Percentiles rank a stretch among this genome's conserved stretches.
Conservation (phyloP, 495 filamentous ascomycete genomes). For the Aspergillus sclerotiicarbonarius region DNA sequence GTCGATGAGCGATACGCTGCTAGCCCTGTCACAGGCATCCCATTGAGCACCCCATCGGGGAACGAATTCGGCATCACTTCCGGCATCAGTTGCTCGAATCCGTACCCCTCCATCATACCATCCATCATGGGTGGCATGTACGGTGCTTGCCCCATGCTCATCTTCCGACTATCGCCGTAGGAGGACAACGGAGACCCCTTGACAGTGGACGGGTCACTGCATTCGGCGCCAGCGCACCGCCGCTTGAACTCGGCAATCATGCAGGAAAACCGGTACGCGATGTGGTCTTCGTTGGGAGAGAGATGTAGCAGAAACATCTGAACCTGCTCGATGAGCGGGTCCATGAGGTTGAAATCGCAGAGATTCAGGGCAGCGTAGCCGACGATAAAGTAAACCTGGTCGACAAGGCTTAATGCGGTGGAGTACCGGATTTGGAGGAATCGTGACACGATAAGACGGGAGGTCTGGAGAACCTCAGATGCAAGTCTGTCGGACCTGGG, state of each 20-base stretch:
- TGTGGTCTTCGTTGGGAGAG: conserved; percentile 36
- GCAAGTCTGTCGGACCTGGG: conserved; percentile 29
- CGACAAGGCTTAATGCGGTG: conserved; percentile 31
- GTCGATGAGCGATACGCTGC: conserved; percentile 3
- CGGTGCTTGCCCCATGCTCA: conserved; percentile 13
- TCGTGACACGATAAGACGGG: conserved; percentile 35
- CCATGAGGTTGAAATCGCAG: conserved; percentile 38
- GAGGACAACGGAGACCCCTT: conserved; percentile 8
- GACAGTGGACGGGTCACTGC: conserved; percentile 8
- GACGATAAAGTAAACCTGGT: conserved; percentile 40
- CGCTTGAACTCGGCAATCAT: conserved; percentile 19
- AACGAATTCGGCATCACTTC: conserved; percentile 15
- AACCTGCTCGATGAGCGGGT: conserved; percentile 38
- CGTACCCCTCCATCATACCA: conserved; percentile 15
- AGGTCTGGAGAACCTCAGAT: conserved; percentile 32
- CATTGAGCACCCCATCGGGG: conserved; percentile 11
- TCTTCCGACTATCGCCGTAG: conserved; percentile 13
- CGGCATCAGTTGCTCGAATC: conserved; percentile 16
- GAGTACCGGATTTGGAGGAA: conserved; percentile 36
- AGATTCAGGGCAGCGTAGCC: conserved; percentile 42
- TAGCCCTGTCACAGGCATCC: conserved; percentile 10
- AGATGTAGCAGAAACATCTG: conserved; percentile 39
- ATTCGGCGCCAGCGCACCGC: conserved; percentile 15
- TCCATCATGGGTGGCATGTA: conserved; percentile 15
- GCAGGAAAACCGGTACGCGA: conserved; percentile 30